Percentiles rank a stretch among this genome's conserved stretches.
phyloP scores from a whole-genome alignment of 768 basidiomycete species.

The Boletus pseudo-olivaceus region DNA sequence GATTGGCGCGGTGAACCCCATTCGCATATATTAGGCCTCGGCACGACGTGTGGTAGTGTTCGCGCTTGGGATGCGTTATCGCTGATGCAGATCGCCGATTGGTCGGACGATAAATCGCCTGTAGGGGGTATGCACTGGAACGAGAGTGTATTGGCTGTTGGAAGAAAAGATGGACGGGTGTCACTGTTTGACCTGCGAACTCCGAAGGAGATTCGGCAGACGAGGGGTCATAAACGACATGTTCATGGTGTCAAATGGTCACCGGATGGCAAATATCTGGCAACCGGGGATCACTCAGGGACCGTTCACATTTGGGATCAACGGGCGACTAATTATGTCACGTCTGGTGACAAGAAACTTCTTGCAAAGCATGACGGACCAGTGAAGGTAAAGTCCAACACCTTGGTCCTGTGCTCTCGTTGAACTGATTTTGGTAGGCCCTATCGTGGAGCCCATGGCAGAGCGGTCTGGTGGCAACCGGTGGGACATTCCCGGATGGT shows the following conservation, averaged over 20 bases:
- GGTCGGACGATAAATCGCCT: slow-evolving; percentile 33
- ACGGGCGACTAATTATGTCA: slow-evolving; percentile 32
- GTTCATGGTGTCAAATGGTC: slow-evolving; percentile 42
- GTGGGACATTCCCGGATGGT: slow-evolving; percentile 62
- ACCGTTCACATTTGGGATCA: slow-evolving; percentile 44
- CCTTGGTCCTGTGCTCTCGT: background rate
- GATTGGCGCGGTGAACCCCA: slow-evolving; percentile 47
- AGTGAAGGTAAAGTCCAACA: slow-evolving; percentile 36
- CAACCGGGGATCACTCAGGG: slow-evolving; percentile 40
- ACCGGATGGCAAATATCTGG: slow-evolving; percentile 37
- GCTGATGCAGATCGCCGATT: slow-evolving; percentile 27
- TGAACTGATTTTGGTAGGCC: slow-evolving; percentile 40
- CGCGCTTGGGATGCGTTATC: slow-evolving; percentile 51
- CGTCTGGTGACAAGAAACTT: slow-evolving; percentile 31
- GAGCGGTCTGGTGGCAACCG: slow-evolving; percentile 60
- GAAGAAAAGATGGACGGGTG: slow-evolving; percentile 37
- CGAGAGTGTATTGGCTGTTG: slow-evolving; percentile 36
- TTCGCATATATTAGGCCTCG: slow-evolving; percentile 47
- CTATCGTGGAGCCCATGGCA: slow-evolving; percentile 78
- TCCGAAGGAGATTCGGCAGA: slow-evolving; percentile 24
- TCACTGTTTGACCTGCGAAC: slow-evolving; percentile 37
- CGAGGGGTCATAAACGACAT: slow-evolving; percentile 33
- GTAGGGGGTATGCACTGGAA: slow-evolving; percentile 43
- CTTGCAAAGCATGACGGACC: slow-evolving; percentile 43
- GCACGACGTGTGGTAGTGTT: slow-evolving; percentile 48